Conservation (phyloP, 768 basidiomycete genomes). For the Leccinum broughii region DNA sequence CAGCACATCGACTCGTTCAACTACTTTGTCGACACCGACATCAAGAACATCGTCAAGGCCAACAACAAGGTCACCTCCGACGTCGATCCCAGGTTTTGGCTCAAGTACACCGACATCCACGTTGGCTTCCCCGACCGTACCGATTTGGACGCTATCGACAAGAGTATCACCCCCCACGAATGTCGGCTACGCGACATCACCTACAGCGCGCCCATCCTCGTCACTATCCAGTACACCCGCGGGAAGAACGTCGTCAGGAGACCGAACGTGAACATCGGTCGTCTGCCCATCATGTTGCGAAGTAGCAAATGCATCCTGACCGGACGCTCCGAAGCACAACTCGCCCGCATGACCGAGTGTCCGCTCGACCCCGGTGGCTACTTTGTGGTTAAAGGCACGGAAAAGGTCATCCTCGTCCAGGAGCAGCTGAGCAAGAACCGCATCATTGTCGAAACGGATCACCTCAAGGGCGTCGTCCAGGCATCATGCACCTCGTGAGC, state of each 20-base stretch:
- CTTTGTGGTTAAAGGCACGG: slow-evolving; percentile 98
- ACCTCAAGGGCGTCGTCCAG: slow-evolving; percentile 85
- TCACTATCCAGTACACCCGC: slow-evolving; percentile 93
- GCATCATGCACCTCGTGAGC: slow-evolving; percentile 95
- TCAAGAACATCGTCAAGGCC: slow-evolving; percentile 94
- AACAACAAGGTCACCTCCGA: slow-evolving; percentile 95
- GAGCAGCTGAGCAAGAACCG: slow-evolving; percentile 99
- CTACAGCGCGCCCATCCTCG: slow-evolving; percentile 89
- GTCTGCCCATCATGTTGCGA: slow-evolving; percentile 94
- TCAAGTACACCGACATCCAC: slow-evolving; percentile 94
- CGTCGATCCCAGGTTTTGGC: slow-evolving; percentile 94
- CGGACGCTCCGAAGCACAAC: slow-evolving; percentile 69
- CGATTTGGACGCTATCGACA: slow-evolving; percentile 76
- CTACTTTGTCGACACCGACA: slow-evolving; percentile 96
- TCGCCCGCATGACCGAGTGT: slow-evolving; percentile 96
- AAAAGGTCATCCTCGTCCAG: slow-evolving; percentile 98
- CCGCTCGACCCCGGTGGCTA: slow-evolving; percentile 99
- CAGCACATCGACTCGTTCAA: slow-evolving; percentile 99
- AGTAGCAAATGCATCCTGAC: slow-evolving; percentile 93
- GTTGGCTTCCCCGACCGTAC: slow-evolving; percentile 91
- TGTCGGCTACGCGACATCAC: slow-evolving; percentile 95
- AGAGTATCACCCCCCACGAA: slow-evolving; percentile 91
- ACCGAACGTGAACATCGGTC: slow-evolving; percentile 82
- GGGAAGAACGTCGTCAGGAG: slow-evolving; percentile 87
- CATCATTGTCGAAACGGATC: slow-evolving; percentile 96